phyloP scores from a whole-genome alignment of 2,329 filamentous ascomycete species.

The Aspergillus vadensis region DNA sequence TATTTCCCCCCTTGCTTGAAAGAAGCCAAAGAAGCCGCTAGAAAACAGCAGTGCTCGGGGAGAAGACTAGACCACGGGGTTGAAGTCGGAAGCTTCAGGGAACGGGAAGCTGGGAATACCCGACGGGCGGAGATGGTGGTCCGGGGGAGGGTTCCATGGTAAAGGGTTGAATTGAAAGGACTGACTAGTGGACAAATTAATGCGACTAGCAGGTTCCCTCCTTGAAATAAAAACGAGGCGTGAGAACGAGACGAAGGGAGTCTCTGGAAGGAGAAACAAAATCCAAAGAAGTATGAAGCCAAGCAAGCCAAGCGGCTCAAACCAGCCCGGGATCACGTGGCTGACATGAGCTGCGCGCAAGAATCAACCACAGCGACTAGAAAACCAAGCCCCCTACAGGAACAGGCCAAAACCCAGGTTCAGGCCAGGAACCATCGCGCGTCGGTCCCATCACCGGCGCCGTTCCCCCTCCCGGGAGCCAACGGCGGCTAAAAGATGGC shows the following conservation, averaged over 20 bases:
- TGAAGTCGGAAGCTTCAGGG: background rate
- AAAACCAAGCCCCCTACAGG: background rate
- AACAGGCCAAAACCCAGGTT: background rate
- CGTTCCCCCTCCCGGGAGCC: conserved; percentile 13
- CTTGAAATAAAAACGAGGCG: no score
- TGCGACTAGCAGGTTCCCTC: background rate
- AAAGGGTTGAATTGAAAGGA: background rate
- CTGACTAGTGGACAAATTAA: no score
- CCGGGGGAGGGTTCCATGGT: background rate
- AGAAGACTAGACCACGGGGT: background rate
- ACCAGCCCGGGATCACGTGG: conserved; percentile 9
- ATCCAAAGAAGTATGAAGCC: background rate
- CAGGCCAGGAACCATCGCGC: background rate
- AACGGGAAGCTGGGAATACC: background rate
- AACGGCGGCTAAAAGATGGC: conserved; percentile 32
- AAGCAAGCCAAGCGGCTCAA: background rate
- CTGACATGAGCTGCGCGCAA: background rate
- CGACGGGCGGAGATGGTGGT: conserved; percentile 1
- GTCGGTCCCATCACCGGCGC: conserved; percentile 1
- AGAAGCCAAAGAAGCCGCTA: background rate
- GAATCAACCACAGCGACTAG: background rate
- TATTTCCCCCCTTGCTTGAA: background rate
- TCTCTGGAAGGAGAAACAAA: background rate
- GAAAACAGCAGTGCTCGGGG: background rate
- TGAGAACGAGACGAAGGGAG: background rate